phyloP scores from a whole-genome alignment of 192 early-diverging fungal genomes.

The Coemansia pectinata region DNA sequence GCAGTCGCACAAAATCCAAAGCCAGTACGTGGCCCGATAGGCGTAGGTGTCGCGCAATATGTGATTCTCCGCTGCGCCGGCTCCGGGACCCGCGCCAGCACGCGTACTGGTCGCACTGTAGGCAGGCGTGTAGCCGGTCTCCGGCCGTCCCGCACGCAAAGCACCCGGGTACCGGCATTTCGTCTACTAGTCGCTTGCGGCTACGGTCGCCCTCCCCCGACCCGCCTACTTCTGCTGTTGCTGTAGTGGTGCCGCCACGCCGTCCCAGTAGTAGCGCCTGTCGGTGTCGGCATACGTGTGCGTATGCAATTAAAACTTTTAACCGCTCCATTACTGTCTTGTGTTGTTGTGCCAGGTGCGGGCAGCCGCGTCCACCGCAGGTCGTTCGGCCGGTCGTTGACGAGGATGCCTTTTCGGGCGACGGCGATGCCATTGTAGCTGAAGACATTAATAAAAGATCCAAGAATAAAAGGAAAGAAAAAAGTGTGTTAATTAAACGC shows the following conservation, averaged over 20 bases:
- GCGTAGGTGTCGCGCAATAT: slow-evolving; percentile 30
- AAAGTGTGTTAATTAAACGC: neutral
- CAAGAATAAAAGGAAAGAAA: neutral
- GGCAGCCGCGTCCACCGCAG: slow-evolving; percentile 23
- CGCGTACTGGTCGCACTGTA: slow-evolving; percentile 74
- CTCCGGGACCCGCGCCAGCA: slow-evolving; percentile 69
- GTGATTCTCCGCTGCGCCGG: neutral
- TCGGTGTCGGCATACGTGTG: slow-evolving; percentile 46
- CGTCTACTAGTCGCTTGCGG: slow-evolving; percentile 54
- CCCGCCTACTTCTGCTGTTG: slow-evolving; percentile 7
- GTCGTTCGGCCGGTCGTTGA: neutral
- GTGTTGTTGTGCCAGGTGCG: slow-evolving; percentile 30
- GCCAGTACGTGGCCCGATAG: slow-evolving; percentile 52
- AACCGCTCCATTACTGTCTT: slow-evolving; percentile 47
- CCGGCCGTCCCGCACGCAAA: slow-evolving; percentile 57
- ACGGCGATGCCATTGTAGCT: slow-evolving; percentile 5
- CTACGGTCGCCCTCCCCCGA: slow-evolving; percentile 53
- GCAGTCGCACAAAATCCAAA: slow-evolving; percentile 70
- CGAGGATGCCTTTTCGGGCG: neutral
- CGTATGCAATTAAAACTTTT: slow-evolving; percentile 50
- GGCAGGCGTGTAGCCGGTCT: slow-evolving; percentile 76
- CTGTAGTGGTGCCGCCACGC: slow-evolving; percentile 25
- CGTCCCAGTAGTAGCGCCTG: slow-evolving; percentile 53
- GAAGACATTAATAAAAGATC: neutral
- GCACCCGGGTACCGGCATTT: slow-evolving; percentile 63